These are phyloP conservation scores for Schrenkiella parvula DNA, from an alignment of 345 rosid species.

Conservation along the genomic window DNA sequence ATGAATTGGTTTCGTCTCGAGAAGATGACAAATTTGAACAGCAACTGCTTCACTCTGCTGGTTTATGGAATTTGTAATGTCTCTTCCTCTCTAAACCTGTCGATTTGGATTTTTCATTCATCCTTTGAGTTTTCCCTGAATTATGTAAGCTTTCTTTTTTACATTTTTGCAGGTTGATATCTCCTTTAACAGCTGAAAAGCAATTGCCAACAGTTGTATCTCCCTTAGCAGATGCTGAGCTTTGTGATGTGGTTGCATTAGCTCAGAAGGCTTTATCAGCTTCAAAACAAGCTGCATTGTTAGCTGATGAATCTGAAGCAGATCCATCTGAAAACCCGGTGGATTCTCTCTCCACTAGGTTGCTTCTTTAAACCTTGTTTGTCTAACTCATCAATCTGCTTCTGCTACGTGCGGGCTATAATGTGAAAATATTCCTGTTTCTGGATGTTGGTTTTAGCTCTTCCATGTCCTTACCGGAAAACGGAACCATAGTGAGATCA, in stretches of 20 bases:
- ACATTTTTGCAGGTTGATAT: constrained; percentile 42
- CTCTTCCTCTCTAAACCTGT: background rate
- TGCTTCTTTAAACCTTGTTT: constrained; percentile 17
- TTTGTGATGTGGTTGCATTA: constrained; percentile 41
- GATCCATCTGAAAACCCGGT: constrained; percentile 26
- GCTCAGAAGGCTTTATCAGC: constrained; percentile 77
- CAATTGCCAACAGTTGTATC: constrained; percentile 25
- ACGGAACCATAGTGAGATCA: constrained; percentile 50
- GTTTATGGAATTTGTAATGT: constrained; percentile 60
- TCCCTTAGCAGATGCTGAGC: constrained; percentile 33
- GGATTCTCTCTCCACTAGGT: constrained; percentile 53
- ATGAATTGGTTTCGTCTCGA: constrained; percentile 27
- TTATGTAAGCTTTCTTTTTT: background rate
- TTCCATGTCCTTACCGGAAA: constrained; percentile 35
- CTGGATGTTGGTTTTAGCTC: constrained; percentile 37
- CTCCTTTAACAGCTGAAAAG: constrained; percentile 35
- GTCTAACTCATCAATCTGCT: constrained; percentile 6
- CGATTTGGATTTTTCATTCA: background rate
- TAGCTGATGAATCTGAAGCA: constrained; percentile 38
- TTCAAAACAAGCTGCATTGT: constrained; percentile 59
- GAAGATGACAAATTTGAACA: constrained; percentile 42
- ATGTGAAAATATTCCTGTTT: constrained; percentile 10
- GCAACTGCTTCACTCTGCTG: constrained; percentile 43
- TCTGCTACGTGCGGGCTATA: background rate
- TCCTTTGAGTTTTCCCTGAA: background rate